These are phyloP conservation scores for Cercophora sp. DNA, from an alignment of 495 filamentous ascomycete species.

Conservation along the genomic window DNA sequence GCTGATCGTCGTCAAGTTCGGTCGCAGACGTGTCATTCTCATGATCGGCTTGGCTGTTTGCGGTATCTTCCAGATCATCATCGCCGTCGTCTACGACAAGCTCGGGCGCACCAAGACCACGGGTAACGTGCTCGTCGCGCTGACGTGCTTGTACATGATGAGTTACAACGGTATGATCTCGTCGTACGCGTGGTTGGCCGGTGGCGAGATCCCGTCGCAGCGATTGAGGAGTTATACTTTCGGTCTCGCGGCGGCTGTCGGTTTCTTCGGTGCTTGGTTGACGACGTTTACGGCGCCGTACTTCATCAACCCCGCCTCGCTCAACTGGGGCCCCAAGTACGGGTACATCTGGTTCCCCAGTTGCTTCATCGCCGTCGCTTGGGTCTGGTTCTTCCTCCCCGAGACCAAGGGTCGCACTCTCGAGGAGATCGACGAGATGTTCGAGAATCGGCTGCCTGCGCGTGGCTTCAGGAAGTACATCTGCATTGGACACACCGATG, in stretches of 20 bases:
- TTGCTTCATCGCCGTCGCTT: constrained; percentile 25
- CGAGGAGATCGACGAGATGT: constrained; percentile 55
- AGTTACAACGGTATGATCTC: constrained; percentile 53
- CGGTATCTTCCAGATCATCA: constrained; percentile 50
- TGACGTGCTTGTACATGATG: constrained; percentile 55
- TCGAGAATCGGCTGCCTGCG: constrained; percentile 44
- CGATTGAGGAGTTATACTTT: constrained; percentile 55
- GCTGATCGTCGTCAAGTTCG: constrained; percentile 49
- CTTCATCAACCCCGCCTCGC: constrained; percentile 54
- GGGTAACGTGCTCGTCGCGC: constrained; percentile 50
- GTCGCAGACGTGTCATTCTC: constrained; percentile 51
- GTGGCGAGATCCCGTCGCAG: constrained; percentile 56
- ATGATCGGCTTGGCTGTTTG: constrained; percentile 49
- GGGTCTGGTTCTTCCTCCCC: constrained; percentile 48
- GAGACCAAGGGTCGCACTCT: constrained; percentile 51
- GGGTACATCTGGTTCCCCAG: constrained; percentile 52
- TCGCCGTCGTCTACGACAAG: constrained; percentile 52
- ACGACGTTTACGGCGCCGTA: constrained; percentile 58
- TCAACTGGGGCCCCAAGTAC: constrained; percentile 56
- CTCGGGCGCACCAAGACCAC: constrained; percentile 42
- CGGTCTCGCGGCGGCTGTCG: constrained; percentile 48
- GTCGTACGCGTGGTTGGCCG: constrained; percentile 59
- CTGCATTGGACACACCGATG: constrained; percentile 24
- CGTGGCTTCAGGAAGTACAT: constrained; percentile 45
- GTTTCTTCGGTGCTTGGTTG: constrained; percentile 52